Conservation (phyloP, 2,329 filamentous ascomycete species). For the Gliomastix tumulicola region DNA sequence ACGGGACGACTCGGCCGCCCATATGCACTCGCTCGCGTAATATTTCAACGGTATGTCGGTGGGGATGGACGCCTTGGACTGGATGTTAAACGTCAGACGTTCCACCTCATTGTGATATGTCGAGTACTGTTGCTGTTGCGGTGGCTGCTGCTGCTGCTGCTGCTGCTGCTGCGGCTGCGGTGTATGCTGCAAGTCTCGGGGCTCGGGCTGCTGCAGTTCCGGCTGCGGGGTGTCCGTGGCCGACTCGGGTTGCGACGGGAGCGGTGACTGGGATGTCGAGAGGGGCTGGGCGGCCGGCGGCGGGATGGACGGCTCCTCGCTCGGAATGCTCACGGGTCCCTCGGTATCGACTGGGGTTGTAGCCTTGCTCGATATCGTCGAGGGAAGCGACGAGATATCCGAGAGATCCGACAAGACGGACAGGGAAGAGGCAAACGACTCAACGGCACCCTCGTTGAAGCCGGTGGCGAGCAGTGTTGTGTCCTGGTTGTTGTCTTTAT, state of each 20-base stretch:
- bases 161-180: background rate
- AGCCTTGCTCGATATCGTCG: constrained; percentile 53
- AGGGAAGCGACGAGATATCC: constrained; percentile 46
- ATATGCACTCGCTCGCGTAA: constrained; percentile 87
- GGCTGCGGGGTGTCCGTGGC: constrained; percentile 4
- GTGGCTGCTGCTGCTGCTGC: background rate
- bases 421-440: constrained; percentile 46
- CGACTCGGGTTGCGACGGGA: too few species aligned
- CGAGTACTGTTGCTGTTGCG: background rate
- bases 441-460: constrained; percentile 14
- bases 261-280: too few species aligned
- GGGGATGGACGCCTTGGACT: constrained; percentile 79
- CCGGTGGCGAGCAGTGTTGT: constrained; percentile 8
- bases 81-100: constrained; percentile 47
- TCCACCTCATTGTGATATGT: constrained; percentile 21
- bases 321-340: too few species aligned
- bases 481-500: constrained; percentile 10
- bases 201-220: too few species aligned
- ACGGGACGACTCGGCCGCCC: constrained; percentile 81
- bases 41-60: constrained; percentile 62
- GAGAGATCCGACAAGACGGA: constrained; percentile 47
- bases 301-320: too few species aligned
- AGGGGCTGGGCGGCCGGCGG: too few species aligned
- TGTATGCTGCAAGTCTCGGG: too few species aligned
- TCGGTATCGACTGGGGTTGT: constrained; percentile 49